Base-by-base conservation (phyloP, 805 yeast species). In the Metschnikowia sp. region DNA sequence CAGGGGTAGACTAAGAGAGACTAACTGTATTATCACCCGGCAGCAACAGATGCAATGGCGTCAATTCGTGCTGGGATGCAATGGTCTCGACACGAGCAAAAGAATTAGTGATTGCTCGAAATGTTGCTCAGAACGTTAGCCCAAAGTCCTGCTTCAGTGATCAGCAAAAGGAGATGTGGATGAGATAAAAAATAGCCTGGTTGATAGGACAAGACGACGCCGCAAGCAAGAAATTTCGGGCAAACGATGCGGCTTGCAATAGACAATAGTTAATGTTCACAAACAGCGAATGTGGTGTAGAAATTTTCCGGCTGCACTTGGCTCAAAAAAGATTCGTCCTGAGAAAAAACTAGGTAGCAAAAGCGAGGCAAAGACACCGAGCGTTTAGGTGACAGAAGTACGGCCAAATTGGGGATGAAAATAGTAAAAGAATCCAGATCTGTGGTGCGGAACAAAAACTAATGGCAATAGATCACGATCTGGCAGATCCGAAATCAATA, bases 201-300 rank as follows among this genome's bases (percentile, higher is more conserved):
- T 22, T 22, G 26, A 22, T 22, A 22, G 26, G 26, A 22, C 26
- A 22, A 22, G 7, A 22, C 2, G 26, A 11, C n/a, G 33, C n/a
- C n/a, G n/a, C 11, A 32, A 32, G 33, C n/a, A 32, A 32, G 33
- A 32, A 32, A 32, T 32, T n/a, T 9, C 11, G 33, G 33, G 26
- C 26, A 22, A 7, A 7, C 6, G 26, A 7, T 7, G 5, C 26
- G 7, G 26, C 26, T 22, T 22, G 26, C 26, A 22, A 22, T 22
- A 7, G 26, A 7, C 26, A 5, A n/a, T n/a, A 9, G 18, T 19
- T 3, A 28, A 30, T 30, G 45, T 35, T 30, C 45, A 42, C 45
- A 42, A 36, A 42, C 33, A 42, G 45, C 45, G 40, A 42, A 19
- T 28, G 45, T 42, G 29, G 35, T 15, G 45, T 28, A 33, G 33